Conservation (phyloP, 2,329 filamentous ascomycete species). For the Chaetoscypha palmicola region DNA sequence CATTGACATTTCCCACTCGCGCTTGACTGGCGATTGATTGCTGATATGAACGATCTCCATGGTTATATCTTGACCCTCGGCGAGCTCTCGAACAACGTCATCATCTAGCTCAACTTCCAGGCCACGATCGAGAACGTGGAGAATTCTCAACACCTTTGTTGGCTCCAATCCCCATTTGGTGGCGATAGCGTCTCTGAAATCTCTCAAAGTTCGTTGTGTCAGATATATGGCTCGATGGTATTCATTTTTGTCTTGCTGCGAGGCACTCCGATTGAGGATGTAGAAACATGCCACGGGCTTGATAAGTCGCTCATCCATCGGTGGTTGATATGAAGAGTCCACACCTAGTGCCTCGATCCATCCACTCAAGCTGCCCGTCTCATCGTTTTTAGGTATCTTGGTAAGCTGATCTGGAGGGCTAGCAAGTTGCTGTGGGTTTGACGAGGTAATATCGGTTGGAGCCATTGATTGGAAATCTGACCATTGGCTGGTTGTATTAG, state of each 20-base stretch:
- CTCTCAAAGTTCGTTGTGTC: constrained; percentile 64
- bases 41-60: constrained; percentile 48
- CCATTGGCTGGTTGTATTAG: constrained; percentile 44
- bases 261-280: constrained; percentile 50
- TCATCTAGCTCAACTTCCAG: constrained; percentile 85
- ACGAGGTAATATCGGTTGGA: constrained; percentile 39
- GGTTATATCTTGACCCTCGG: constrained; percentile 88
- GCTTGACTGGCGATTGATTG: constrained; percentile 37
- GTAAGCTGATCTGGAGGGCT: constrained; percentile 44
- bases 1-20: constrained; percentile 56
- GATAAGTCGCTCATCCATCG: constrained; percentile 56
- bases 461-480: constrained; percentile 48
- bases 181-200: constrained; percentile 66
- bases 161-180: constrained; percentile 76
- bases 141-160: constrained; percentile 59
- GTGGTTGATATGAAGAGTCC: constrained; percentile 77
- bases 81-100: constrained; percentile 74
- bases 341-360: constrained; percentile 91
- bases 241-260: constrained; percentile 40
- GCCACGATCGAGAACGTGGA: constrained; percentile 67
- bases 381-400: constrained; percentile 51
- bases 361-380: constrained; percentile 60
- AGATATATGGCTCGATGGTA: constrained; percentile 85
- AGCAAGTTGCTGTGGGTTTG: constrained; percentile 36
- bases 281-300: constrained; percentile 88